Base-by-base conservation (phyloP, 1,139 yeast genomes). In the Sugiyamaella xylanicola region DNA sequence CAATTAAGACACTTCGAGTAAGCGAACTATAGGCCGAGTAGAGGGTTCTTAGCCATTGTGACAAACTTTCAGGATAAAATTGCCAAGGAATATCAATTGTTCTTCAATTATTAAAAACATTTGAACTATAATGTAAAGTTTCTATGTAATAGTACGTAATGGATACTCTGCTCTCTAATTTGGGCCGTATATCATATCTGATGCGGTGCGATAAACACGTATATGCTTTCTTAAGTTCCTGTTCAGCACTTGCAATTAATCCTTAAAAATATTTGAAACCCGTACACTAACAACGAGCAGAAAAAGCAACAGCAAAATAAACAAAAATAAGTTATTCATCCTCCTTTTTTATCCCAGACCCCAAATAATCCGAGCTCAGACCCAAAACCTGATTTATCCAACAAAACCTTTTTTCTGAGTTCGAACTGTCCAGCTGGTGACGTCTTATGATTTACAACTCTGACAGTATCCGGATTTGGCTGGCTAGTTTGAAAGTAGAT, bases 181-280 rank as follows among this genome's bases (percentile, higher is more conserved):
- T 4, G 37, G 29, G 15, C 37, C 37, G 37, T 32, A 32, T 32
- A 32, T 11, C 15, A 7, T 8, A 32, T 8, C 37, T 32, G 37
- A 32, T 32, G 37, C 37, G 37, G 37, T 32, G 15, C 15, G 37
- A 32, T 32, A n/a, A n/a, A 32, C 37, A n/a, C 37, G 37, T 32
- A 32, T 32, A 32, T 32, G 8, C 37, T 32, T 32, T 32, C 15
- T 13, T 13, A 11, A 32, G 37, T 32, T 32, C 9, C 15, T n/a
- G 15, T 32, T 32, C 15, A 13, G 15, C 15, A 32, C 15, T 11
- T 32, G 4, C 37, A 32, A n/a, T n/a, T 11, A 32, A 32, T 32
- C 13, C 13, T 32, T 11, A 8, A 8, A 32, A 32, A 32, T 32
- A 32, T 32, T 32, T 32, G 37, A 32, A 32, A 32, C 37, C 37